Base-by-base conservation (phyloP, 441 rosid genomes). In the Aleurites moluccanus region DNA sequence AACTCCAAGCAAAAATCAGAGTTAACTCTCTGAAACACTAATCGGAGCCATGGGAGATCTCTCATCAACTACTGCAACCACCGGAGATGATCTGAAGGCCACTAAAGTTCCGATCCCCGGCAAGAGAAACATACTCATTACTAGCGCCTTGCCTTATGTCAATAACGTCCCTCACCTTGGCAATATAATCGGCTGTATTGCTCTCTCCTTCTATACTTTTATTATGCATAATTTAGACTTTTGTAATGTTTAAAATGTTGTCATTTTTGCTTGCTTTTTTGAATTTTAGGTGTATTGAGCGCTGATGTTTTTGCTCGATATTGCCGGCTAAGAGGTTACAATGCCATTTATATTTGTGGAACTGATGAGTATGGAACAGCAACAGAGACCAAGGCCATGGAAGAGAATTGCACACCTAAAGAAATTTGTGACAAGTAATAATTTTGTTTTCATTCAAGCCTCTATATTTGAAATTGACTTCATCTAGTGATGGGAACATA, bases 311-410 rank as follows among this genome's bases (percentile, higher is more conserved):
- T 86, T 69, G 98, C 98, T 40, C 87, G 99, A 23, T 95, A 86
- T 66, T 95, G 98, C 79, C 97, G 98, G 57, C 86, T 88, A 21
- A 85, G 97, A 75, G 97, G 92, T 56, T 90, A 93, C 83, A 95
- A 93, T 72, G 83, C 85, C 1, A 83, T 93, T 14, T 95, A 93
- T 65, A 86, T 95, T 0, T 95, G 99, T 18, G 99, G 98, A 23
- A 91, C 97, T 1, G 99, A 95, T 81, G 98, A 95, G 83, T 95
- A 95, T n/a, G 99, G 99, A 40, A 95, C 99, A 10, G 96, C 99
- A 10, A 95, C 99, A 2, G 99, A 95, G 88, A 95, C 97, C 20
- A 93, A 95, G 83, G 99, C 99, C 35, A 25, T 93, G 81, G 98
- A 95, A 83, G 99, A 95, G 85, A 91, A 90, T 30, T 90, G 92